A percentile compares a stretch with the other conserved stretches of the same genome.
phyloP scores from a whole-genome alignment of 2,329 filamentous ascomycete genomes.

The Venturia aucupariae region DNA sequence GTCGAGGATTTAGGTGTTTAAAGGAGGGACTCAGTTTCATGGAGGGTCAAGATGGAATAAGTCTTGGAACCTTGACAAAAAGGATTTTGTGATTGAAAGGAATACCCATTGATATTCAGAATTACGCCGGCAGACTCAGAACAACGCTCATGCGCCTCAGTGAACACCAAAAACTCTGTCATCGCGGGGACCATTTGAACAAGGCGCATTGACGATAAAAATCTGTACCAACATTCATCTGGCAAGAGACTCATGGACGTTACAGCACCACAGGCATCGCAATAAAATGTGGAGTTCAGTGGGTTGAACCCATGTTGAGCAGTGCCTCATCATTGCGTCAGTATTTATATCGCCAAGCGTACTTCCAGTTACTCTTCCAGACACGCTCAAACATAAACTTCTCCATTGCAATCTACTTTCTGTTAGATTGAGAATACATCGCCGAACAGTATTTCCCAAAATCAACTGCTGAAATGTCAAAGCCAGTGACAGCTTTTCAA shows the following conservation, averaged over 20 bases:
- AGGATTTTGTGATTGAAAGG: too few relatives aligned
- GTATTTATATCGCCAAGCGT: not conserved
- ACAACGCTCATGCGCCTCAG: not conserved
- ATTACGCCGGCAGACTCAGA: not conserved
- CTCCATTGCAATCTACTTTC: too few relatives aligned
- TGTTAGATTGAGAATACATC: too few relatives aligned
- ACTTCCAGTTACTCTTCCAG: too few relatives aligned
- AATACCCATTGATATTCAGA: not conserved
- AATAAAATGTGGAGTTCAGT: too few relatives aligned
- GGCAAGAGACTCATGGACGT: not conserved
- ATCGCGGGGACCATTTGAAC: not conserved
- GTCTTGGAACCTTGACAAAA: too few relatives aligned
- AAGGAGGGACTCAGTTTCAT: not conserved
- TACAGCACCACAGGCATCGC: not conserved
- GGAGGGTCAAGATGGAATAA: too few relatives aligned
- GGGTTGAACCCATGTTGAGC: too few relatives aligned
- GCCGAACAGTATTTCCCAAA: too few relatives aligned
- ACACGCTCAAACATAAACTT: too few relatives aligned
- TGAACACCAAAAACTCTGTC: not conserved
- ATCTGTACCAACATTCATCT: not conserved
- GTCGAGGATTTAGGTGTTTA: constrained; percentile 36
- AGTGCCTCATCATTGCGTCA: not conserved
- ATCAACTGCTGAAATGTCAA: not conserved
- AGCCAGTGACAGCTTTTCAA: constrained; percentile 20
- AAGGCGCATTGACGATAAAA: not conserved